These are phyloP conservation scores for Teratosphaeriaceae sp. DNA, from an alignment of 2,329 filamentous ascomycete genomes.

Conservation along the genomic window DNA sequence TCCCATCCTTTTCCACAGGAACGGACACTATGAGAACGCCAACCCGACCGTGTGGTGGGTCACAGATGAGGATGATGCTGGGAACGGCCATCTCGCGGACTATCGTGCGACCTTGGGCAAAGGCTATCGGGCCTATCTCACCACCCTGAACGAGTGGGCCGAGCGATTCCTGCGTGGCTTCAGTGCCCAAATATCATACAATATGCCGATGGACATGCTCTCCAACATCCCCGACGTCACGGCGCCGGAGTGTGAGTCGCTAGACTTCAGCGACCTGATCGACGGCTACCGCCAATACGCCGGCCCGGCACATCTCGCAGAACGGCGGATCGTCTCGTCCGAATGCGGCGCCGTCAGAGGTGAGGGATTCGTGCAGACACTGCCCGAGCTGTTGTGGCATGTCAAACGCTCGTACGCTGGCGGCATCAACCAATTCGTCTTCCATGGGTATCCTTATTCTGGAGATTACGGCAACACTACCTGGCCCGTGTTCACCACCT, in stretches of 20 bases:
- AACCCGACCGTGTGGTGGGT: slow-evolving; percentile 1
- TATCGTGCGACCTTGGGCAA: slow-evolving; percentile 24
- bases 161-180: slow-evolving; percentile 15
- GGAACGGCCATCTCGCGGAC: slow-evolving; percentile 21
- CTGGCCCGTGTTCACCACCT: slow-evolving; percentile 44
- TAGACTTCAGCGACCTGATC: slow-evolving; percentile 27
- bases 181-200: slow-evolving; percentile 27
- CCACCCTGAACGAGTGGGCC: slow-evolving; percentile 20
- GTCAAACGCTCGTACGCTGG: slow-evolving; percentile 36
- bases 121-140: slow-evolving; percentile 25
- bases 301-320: slow-evolving; percentile 27
- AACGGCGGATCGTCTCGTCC: slow-evolving; percentile 27
- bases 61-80: slow-evolving; percentile 19
- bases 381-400: slow-evolving; percentile 29
- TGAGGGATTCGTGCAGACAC: slow-evolving; percentile 23
- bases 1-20: slow-evolving; percentile 24
- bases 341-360: slow-evolving; percentile 27
- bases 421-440: slow-evolving; percentile 38
- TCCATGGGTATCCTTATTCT: slow-evolving; percentile 40
- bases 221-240: slow-evolving; percentile 25
- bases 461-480: slow-evolving; percentile 41
- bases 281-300: slow-evolving; percentile 31
- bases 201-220: slow-evolving; percentile 30
- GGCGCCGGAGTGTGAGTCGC: slow-evolving; percentile 30
- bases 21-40: slow-evolving; percentile 14